Evolutionary conservation across 2,329 filamentous ascomycete genomes (phyloP).

Genomic region (Aphanoascus verrucosus): DNA sequence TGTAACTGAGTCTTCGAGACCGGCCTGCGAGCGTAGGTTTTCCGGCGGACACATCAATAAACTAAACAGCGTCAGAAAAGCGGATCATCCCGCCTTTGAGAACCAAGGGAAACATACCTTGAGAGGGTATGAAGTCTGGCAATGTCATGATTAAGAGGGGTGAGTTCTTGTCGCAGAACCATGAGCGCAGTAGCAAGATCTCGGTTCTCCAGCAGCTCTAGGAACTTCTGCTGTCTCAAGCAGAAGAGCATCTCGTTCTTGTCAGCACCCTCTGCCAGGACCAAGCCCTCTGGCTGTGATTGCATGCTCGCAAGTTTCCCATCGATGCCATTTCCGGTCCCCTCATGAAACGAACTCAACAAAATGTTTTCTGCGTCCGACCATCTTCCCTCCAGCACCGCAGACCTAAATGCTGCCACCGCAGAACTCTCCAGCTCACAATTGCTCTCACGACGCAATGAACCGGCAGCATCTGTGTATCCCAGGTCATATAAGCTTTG

Average conservation of each 20-base stretch:
- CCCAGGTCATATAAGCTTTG: conserved; percentile 84
- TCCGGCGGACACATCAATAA: conserved; percentile 81
- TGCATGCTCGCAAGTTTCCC: conserved; percentile 8
- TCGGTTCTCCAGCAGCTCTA: conserved; percentile 72
- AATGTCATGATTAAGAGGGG: conserved; percentile 71
- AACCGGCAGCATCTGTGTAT: conserved; percentile 64
- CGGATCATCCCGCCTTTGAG: not conserved
- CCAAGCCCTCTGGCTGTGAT: conserved; percentile 46
- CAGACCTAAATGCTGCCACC: conserved; percentile 73
- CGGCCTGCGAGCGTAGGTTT: conserved; percentile 63
- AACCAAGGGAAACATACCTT: conserved; percentile 38
- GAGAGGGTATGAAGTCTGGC: conserved; percentile 71
- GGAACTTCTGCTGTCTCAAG: conserved; percentile 85
- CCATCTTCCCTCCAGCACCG: conserved; percentile 75
- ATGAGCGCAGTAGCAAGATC: conserved; percentile 63
- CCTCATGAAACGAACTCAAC: conserved; percentile 42
- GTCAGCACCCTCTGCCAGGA: conserved; percentile 65
- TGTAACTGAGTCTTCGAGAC: conserved; percentile 74
- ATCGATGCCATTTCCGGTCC: conserved; percentile 34
- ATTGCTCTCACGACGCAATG: conserved; percentile 69
- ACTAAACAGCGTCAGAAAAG: conserved; percentile 34
- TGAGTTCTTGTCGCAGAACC: conserved; percentile 80
- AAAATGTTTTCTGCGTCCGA: conserved; percentile 71
- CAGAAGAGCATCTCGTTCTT: conserved; percentile 73
- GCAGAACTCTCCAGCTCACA: conserved; percentile 76